Percentiles rank a stretch among this genome's conserved stretches.
phyloP scores from a whole-genome alignment of 106 monocot genomes.

The Dendrobium catenatum region DNA sequence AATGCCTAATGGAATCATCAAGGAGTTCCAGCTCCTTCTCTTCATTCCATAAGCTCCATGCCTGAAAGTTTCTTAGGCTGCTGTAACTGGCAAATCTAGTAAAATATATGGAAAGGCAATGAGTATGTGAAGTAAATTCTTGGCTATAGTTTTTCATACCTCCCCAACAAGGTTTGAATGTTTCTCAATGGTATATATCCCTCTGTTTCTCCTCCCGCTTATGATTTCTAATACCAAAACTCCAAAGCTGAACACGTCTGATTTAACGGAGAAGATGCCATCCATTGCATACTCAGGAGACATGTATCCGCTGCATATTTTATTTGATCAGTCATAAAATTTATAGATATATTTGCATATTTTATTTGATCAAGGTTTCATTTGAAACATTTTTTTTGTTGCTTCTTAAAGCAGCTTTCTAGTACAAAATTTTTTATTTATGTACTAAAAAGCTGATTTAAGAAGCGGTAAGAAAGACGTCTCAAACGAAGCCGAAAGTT shows the following conservation, averaged over 20 bases:
- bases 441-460: too few species aligned
- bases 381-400: too few species aligned
- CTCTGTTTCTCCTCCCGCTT: constrained; percentile 14
- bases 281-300: constrained; percentile 48
- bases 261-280: constrained; percentile 45
- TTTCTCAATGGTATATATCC: background rate
- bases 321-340: background rate
- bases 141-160: background rate
- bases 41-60: constrained; percentile 21
- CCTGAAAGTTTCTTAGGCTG: background rate
- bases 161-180: constrained; percentile 12
- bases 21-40: constrained; percentile 7
- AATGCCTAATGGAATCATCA: constrained; percentile 4
- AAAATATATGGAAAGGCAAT: too few species aligned
- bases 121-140: background rate
- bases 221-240: constrained; percentile 45
- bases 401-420: too few species aligned
- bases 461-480: too few species aligned
- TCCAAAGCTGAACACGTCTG: constrained; percentile 65
- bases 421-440: too few species aligned
- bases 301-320: constrained; percentile 44
- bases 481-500: too few species aligned
- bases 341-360: background rate
- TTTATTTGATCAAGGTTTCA: background rate
- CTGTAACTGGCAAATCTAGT: background rate